Evolutionary conservation across 2,329 filamentous ascomycete genomes (phyloP), one percentile per base, ranked within the genome.

Genomic region (Ploettnerulaceae sp.): DNA sequence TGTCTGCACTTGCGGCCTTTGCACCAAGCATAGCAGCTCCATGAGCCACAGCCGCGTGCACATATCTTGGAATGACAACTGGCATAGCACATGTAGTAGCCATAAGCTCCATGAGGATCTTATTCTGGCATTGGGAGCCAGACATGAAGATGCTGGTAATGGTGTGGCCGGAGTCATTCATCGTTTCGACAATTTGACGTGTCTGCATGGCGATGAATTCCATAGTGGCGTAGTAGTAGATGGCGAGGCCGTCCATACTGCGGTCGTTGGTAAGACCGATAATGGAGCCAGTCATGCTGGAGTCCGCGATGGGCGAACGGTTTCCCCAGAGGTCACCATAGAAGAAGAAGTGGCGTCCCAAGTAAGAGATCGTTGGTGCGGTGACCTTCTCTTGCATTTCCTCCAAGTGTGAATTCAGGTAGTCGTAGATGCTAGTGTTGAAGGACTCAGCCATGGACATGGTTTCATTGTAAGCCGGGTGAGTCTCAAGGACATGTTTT

Each of bases 171-270:
- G 89, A 75, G 36, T 77, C 73, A 73, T 97, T 98, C 90, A 98
- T 96, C 26, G 85, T 79, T 61, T 94, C 85, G 54, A 98, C 78
- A 60, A 98, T 98, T 67, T 98, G 93, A 48, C 87, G 83, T 0
- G 93, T 98, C 69, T 98, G 93, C 66, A 97, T 79, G 22, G 93
- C 90, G 60, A 98, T 97, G 69, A 97, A 97, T 70, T 98, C 93
- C 80, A 98, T 89, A 3, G 91, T 94, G 18, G 81, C 88, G 63
- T 96, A 97, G 71, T 98, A 98, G 70, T 90, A 84, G 17, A 96
- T 71, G 1, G 91, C 90, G 41, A 98, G 79, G 42, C 88, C 85
- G 62, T 95, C 88, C 38, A 93, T 77, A 58, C 81, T 86, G 67
- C 87, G 90, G 70, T 97, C 91, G 57, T 81, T 87, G 62, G 83